Evolutionary conservation across 2,329 filamentous ascomycete species (phyloP), one percentile per base, ranked within the genome.

Genomic region (Botryosphaeria dothidea): DNA sequence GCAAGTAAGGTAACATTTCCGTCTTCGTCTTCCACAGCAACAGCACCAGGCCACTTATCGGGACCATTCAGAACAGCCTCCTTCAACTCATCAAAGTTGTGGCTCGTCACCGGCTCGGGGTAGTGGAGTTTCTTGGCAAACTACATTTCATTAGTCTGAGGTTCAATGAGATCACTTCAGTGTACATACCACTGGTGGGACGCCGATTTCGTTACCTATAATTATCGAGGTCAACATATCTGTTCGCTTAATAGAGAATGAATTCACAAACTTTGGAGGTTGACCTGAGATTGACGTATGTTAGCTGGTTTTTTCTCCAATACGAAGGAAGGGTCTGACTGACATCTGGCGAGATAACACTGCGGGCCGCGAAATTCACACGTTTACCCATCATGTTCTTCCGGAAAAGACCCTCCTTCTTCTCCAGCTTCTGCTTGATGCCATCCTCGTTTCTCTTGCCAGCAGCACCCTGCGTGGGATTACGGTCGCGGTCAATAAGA

Each of bases 361-460:
- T 96, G 77, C 95, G 90, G 41, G 95, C 95, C 57, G 95, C 95
- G 76, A 95, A 98, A 78, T 99, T 98, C 80, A 99, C 95, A 83
- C 95, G 93, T 84, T 99, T 99, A 67, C 95, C 95, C 95, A 99
- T 99, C 95, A 99, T 98, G 79, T 99, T 97, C 83, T 97, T 98
- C 72, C 95, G 86, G 83, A 99, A 99, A 31, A 99, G 84, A 69
- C 95, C 95, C 75, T 99, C 96, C 80, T 99, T 99, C 84, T 99
- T 99, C 80, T 99, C 95, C 29, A 99, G 85, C 74, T 93, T 91
- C 75, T 99, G 95, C 80, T 99, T 99, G 80, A 99, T 96, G 71
- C 96, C 95, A 68, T 97, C 93, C 67, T 96, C 92, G 62, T 92
- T 90, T 64, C 89, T 85, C 72, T 90, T 89, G 15, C 89, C 92